Evolutionary conservation across 371 early-diverging fungal species (phyloP), one percentile per base, ranked within the genome.

Genomic region (Mucor velutinosus): DNA sequence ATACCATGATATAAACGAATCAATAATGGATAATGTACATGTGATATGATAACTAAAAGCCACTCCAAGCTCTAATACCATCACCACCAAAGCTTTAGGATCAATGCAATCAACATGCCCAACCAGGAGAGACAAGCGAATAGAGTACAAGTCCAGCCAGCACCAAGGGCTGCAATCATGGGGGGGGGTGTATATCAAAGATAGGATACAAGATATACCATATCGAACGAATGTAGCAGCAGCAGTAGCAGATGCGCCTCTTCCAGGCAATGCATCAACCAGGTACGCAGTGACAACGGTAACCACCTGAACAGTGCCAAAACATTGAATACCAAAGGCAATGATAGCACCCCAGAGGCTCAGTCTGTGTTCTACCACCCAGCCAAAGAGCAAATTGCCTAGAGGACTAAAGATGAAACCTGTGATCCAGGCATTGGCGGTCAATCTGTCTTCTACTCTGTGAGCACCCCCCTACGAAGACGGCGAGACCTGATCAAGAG

Each of bases 321-420:
- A 80, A 60, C 77, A 77, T 51, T 77, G 77, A 43, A 83, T 74
- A n/a, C 74, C 77, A 61, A 79, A 80, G 1, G 74, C 80, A 3
- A 75, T 58, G 39, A 84, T 78, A 7, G 77, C 75, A 0, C 62
- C 72, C 33, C 78, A 79, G 14, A 78, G 63, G 17, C 64, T 75
- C 37, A 78, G 43, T 2, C 70, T 64, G 37, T 71, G 64, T 33
- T 75, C 67, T 1, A 80, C 73, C n/a, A 75, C 64, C 77, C 77
- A 81, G 7, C 84, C 82, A 68, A 80, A 84, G 17, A 84, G 37
- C 1, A 84, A 64, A 1, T 75, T 55, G 2, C 82, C 80, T 5
- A 81, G 47, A 1, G 80, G 80, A 5, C 74, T 73, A 29, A 75
- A 70, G 1, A 76, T 35, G 25, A 79, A 72, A 0, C 78, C 82